These are phyloP conservation scores for Zalaria sp. DNA, from an alignment of 2,329 filamentous ascomycete genomes.

Conservation along the genomic window DNA sequence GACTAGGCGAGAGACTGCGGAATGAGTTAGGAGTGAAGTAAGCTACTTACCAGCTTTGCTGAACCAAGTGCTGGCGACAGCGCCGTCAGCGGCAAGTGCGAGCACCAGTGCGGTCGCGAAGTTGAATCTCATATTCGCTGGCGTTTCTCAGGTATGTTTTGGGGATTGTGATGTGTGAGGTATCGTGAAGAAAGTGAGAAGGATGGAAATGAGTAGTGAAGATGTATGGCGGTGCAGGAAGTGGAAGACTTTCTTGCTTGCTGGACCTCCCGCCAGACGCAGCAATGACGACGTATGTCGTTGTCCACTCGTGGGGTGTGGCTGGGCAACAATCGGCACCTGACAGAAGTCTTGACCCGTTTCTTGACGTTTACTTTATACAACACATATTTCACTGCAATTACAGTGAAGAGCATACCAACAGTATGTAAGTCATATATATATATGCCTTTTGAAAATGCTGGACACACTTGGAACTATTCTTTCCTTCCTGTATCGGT, in stretches of 20 bases:
- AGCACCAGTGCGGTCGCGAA: slow-evolving; percentile 55
- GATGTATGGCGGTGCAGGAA: not conserved
- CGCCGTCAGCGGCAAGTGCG: slow-evolving; percentile 56
- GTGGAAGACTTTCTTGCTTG: no score
- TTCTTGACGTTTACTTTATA: not conserved
- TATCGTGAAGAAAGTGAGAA: not conserved
- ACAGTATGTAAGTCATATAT: no score
- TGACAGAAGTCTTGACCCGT: no score
- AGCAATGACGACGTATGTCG: no score
- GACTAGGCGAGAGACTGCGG: no score
- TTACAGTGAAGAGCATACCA: not conserved
- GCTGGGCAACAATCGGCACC: no score
- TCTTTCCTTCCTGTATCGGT: no score
- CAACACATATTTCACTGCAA: not conserved
- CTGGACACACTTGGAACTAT: no score
- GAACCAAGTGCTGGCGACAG: slow-evolving; percentile 70
- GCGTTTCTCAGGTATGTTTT: not conserved
- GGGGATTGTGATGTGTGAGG: not conserved
- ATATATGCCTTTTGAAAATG: no score
- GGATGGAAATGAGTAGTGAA: not conserved
- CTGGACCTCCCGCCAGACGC: no score
- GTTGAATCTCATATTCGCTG: slow-evolving; percentile 57
- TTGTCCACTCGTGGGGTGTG: no score
- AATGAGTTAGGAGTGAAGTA: no score
- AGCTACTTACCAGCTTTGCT: slow-evolving; percentile 61